Evolutionary conservation across 23 red algal species (phyloP), one percentile per base, ranked within the genome.

Genomic region (Agarophyton chilense): DNA sequence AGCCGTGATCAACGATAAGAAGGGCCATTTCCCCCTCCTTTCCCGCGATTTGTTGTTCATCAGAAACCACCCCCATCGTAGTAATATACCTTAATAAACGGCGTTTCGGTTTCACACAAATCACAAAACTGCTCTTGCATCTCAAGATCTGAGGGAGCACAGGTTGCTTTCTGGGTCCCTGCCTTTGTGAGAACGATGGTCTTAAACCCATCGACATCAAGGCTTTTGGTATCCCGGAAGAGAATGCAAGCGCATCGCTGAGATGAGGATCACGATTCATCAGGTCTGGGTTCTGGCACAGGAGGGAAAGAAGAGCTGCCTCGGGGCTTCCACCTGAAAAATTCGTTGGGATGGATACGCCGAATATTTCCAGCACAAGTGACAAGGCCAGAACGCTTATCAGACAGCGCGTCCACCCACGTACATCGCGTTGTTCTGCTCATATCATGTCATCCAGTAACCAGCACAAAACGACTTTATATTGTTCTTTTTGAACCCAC

Each of bases 1-100:
- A 94, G 31, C 96, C 96, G 62, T 98, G 96, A 66, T 98, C 96
- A 0, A 98, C 92, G 32, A 98, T 1, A 50, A 98, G 53, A 49
- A 89, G 49, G 33, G 85, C 85, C 28, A 7, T 40, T 19, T 58
- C 28, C 19, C 24, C 11, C 34, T 38, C 56, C 14, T 45, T 29
- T 17, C 4, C 41, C 32, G 9, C 1, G 21, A 18, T 65, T 2
- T 38, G 14, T 36, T 33, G 31, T 12, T 26, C 0, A 12, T 18
- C 32, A 65, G 31, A 35, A 4, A 29, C 9, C 18, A 12, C 21
- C 28, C 31, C 35, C 32, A 36, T 36, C 13, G 60, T 35, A 35
- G 31, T 33, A 1, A 65, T 2, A 36, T 14, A 14, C 60, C 6
- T 0, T 36, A 25, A 26, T 2, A 11, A 26, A 7, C 55, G 14